A percentile compares a stretch with the other conserved stretches of the same genome.
phyloP scores from a whole-genome alignment of 2,329 filamentous ascomycete genomes.

The Penicillium hesseltinei region DNA sequence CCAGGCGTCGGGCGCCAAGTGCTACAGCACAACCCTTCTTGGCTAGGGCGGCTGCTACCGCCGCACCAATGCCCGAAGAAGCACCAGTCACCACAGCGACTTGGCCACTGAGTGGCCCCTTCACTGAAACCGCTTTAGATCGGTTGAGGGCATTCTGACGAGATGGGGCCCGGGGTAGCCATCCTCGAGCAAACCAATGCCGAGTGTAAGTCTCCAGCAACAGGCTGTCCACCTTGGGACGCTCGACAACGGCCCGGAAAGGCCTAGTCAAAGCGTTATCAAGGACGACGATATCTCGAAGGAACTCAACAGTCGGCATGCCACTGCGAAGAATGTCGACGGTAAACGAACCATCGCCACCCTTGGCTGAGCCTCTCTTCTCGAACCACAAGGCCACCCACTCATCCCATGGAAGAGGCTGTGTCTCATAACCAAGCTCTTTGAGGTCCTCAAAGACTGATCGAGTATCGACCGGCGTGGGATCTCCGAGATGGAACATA shows the following conservation, averaged over 20 bases:
- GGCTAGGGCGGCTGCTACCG: slow-evolving; percentile 67
- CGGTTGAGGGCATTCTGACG: slow-evolving; percentile 49
- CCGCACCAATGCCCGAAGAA: slow-evolving; percentile 75
- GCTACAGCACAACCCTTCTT: slow-evolving; percentile 70
- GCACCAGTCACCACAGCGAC: slow-evolving; percentile 77
- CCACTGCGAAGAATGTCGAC: slow-evolving; percentile 76
- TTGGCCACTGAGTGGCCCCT: slow-evolving; percentile 63
- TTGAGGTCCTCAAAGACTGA: slow-evolving; percentile 63
- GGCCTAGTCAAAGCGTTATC: slow-evolving; percentile 68
- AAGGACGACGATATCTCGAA: slow-evolving; percentile 69
- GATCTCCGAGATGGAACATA: slow-evolving; percentile 73
- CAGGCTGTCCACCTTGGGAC: slow-evolving; percentile 66
- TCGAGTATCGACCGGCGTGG: slow-evolving; percentile 65
- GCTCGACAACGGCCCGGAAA: slow-evolving; percentile 56
- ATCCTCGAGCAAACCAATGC: slow-evolving; percentile 77
- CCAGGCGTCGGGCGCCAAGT: slow-evolving; percentile 67
- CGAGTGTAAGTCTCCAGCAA: slow-evolving; percentile 76
- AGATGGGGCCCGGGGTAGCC: slow-evolving; percentile 64
- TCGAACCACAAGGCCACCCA: slow-evolving; percentile 74
- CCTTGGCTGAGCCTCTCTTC: slow-evolving; percentile 62
- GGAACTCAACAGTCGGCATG: slow-evolving; percentile 72
- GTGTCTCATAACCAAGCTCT: slow-evolving; percentile 68
- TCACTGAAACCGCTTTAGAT: slow-evolving; percentile 44
- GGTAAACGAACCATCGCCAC: slow-evolving; percentile 70
- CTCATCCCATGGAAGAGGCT: slow-evolving; percentile 65